A percentile compares a stretch with the other conserved stretches of the same genome.
These are phyloP conservation scores for Cetraspora pellucida DNA, from an alignment of 192 early-diverging fungal species.

Conservation along the genomic window DNA sequence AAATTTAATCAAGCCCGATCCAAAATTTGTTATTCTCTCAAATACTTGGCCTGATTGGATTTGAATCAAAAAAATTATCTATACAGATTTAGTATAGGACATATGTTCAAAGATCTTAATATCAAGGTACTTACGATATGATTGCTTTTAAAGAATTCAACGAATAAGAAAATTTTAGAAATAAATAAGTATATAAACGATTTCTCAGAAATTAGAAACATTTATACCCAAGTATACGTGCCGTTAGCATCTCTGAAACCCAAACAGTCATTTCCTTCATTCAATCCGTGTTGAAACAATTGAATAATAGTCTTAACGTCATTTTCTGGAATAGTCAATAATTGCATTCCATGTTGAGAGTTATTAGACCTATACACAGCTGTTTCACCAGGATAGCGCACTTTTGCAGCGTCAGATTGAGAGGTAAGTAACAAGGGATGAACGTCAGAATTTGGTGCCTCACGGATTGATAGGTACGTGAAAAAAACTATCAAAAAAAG, in stretches of 20 bases:
- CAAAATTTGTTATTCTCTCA: constrained; percentile 42
- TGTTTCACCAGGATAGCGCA: constrained; percentile 55
- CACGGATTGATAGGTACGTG: constrained; percentile 40
- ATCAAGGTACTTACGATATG: constrained; percentile 42
- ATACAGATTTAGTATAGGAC: background rate
- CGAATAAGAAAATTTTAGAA: background rate
- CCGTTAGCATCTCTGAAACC: constrained; percentile 20
- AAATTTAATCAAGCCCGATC: constrained; percentile 41
- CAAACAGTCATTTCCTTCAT: constrained; percentile 26
- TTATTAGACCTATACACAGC: constrained; percentile 54
- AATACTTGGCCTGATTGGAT: constrained; percentile 35
- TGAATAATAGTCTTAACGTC: constrained; percentile 51
- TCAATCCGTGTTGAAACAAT: constrained; percentile 47
- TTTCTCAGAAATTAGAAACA: too few species aligned
- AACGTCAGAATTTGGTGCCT: constrained; percentile 53
- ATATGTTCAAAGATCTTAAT: background rate
- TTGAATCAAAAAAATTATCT: background rate
- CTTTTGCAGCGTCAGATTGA: constrained; percentile 52
- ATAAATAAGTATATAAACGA: too few species aligned
- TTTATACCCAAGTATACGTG: constrained; percentile 8
- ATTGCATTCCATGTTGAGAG: constrained; percentile 43
- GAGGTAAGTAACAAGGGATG: constrained; percentile 60
- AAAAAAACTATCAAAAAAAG: constrained; percentile 38
- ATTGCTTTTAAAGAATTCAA: constrained; percentile 28
- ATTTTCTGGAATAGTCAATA: constrained; percentile 43